A percentile compares a stretch with the other conserved stretches of the same genome.
phyloP scores from a whole-genome alignment of 1,284 basidiomycete species.

The Leccinum proliferum region DNA sequence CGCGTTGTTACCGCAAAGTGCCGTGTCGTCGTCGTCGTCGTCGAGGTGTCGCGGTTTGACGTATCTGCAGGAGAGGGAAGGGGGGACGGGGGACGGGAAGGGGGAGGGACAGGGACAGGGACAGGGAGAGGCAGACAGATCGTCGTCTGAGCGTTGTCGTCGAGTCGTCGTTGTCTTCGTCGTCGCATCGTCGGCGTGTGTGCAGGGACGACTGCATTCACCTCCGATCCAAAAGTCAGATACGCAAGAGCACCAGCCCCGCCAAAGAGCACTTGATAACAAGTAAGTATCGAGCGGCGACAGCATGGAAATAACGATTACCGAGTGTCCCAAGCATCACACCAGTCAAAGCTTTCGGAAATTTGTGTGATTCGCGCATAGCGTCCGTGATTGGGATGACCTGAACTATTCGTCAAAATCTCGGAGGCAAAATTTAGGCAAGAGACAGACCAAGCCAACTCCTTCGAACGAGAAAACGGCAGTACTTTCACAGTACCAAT shows the following conservation, averaged over 20 bases:
- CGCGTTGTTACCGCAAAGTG: no score
- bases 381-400: conserved; percentile 96
- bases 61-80: no score
- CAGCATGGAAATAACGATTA: conserved; percentile 28
- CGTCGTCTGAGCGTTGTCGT: no score
- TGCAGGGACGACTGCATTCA: conserved; percentile 81
- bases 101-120: no score
- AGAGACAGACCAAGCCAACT: conserved; percentile 75
- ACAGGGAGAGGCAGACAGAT: no score
- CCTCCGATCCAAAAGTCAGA: conserved; percentile 81
- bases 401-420: conserved; percentile 26
- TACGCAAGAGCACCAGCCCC: conserved; percentile 90
- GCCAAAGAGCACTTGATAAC: conserved; percentile 69
- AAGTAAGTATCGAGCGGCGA: conserved; percentile 10
- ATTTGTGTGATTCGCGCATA: conserved; percentile 93
- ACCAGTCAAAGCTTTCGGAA: conserved; percentile 83
- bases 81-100: no score
- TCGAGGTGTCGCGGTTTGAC: no score
- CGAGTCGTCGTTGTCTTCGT: no score
- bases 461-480: conserved; percentile 99
- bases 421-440: neutral
- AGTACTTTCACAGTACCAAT: conserved; percentile 48
- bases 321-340: conserved; percentile 84
- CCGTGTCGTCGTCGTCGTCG: no score
- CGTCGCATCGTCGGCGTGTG: no score